Percentiles rank a stretch among this genome's conserved stretches.
Evolutionary conservation across 305 asterid genomes (phyloP).

Genomic region (Salvia sclarea): DNA sequence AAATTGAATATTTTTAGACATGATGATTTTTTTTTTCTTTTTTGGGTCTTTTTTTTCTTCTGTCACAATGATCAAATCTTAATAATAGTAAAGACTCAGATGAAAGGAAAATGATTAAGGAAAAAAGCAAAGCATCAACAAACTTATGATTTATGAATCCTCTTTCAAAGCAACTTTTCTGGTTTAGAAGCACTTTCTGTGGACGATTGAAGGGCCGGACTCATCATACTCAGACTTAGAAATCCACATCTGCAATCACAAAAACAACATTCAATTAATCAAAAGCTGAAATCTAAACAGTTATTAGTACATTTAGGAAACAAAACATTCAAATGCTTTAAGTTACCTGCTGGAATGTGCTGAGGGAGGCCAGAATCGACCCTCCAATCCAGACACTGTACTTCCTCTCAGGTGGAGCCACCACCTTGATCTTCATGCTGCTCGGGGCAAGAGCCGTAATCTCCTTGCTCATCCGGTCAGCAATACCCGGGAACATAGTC

Average conservation of each 20-base stretch:
- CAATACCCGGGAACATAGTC: conserved; percentile 66
- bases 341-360: conserved; percentile 50
- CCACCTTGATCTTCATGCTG: conserved; percentile 51
- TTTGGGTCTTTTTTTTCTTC: too few relatives aligned
- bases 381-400: conserved; percentile 54
- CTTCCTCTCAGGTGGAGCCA: conserved; percentile 49
- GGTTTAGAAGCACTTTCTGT: conserved; percentile 52
- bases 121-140: conserved; percentile 28
- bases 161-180: neutral
- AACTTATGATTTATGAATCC: conserved; percentile 17
- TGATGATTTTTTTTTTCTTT: neutral
- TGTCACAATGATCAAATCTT: conserved; percentile 21
- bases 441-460: conserved; percentile 60
- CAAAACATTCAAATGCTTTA: neutral
- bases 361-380: conserved; percentile 47
- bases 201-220: conserved; percentile 57
- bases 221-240: conserved; percentile 56
- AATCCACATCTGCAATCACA: conserved; percentile 54
- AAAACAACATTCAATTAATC: neutral
- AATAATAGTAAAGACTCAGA: conserved; percentile 14
- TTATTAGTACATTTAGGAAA: neutral
- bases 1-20: neutral
- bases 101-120: conserved; percentile 1
- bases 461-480: conserved; percentile 70
- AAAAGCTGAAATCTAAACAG: neutral